Conservation (phyloP, 2,329 filamentous ascomycete species). For the Thermochaetoides dissita region DNA sequence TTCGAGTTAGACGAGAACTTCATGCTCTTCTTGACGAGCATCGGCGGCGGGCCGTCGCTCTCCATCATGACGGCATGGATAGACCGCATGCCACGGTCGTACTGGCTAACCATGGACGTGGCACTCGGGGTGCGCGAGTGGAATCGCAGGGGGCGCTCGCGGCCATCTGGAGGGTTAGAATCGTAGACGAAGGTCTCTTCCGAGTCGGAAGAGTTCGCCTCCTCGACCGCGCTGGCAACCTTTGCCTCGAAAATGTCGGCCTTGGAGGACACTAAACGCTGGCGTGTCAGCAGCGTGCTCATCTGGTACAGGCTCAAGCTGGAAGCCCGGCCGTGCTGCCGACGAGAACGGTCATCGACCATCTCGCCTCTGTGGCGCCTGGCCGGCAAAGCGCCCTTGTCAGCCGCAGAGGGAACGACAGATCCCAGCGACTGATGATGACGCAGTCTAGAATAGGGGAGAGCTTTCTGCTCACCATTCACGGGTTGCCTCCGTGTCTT, state of each 20-base stretch:
- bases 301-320: constrained; percentile 24
- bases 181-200: constrained; percentile 99
- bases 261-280: constrained; percentile 65
- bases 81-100: constrained; percentile 39
- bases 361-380: constrained; percentile 17
- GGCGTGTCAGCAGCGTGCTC: constrained; percentile 31
- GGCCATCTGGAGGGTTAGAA: constrained; percentile 70
- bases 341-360: constrained; percentile 14
- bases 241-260: constrained; percentile 97
- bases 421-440: constrained; percentile 29
- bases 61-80: constrained; percentile 57
- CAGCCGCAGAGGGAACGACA: constrained; percentile 18
- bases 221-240: constrained; percentile 88
- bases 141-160: constrained; percentile 55
- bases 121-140: constrained; percentile 92
- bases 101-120: constrained; percentile 65
- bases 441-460: constrained; percentile 20
- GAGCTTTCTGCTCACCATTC: constrained; percentile 47
- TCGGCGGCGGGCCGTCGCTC: constrained; percentile 33
- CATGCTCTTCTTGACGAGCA: constrained; percentile 76
- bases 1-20: constrained; percentile 80
- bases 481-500: constrained; percentile 66
- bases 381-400: constrained; percentile 22
- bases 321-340: constrained; percentile 15
- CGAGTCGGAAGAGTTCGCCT: constrained; percentile 90